Percentiles rank a stretch among this genome's conserved stretches.
Conservation (phyloP, 2,329 filamentous ascomycete genomes). For the Alternaria sp. region DNA sequence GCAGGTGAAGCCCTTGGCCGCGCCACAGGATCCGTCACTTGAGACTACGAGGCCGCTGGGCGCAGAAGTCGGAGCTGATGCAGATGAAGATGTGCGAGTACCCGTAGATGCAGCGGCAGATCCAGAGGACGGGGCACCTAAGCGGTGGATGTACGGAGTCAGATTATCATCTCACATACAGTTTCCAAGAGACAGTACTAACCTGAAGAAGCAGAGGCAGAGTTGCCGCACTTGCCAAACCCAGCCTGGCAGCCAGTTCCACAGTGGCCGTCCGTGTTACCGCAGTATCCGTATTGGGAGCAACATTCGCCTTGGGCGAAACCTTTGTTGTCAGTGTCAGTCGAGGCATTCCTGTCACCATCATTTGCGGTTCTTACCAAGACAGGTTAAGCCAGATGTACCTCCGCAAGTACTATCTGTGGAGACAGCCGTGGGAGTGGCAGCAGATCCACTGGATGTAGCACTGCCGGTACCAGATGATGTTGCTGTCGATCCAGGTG, state of each 20-base stretch:
- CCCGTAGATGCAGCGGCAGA: neutral
- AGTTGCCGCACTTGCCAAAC: slow-evolving; percentile 33
- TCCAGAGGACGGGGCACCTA: neutral
- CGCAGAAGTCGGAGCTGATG: neutral
- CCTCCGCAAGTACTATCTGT: slow-evolving; percentile 32
- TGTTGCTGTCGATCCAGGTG: slow-evolving; percentile 27
- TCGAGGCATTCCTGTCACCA: neutral
- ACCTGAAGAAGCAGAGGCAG: slow-evolving; percentile 10
- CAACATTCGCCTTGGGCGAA: slow-evolving; percentile 52
- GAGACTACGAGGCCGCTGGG: slow-evolving; percentile 17
- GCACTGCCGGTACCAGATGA: slow-evolving; percentile 12
- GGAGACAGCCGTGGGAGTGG: slow-evolving; percentile 13
- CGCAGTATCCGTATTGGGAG: slow-evolving; percentile 50
- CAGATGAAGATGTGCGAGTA: neutral
- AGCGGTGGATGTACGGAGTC: neutral
- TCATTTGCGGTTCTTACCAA: slow-evolving; percentile 7
- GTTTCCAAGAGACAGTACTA: neutral
- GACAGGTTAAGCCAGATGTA: slow-evolving; percentile 30
- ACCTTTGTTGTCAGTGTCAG: slow-evolving; percentile 11
- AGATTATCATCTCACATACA: neutral
- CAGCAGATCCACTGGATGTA: slow-evolving; percentile 14
- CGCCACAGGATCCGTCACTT: slow-evolving; percentile 24
- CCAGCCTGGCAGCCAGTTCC: slow-evolving; percentile 37
- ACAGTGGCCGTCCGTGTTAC: slow-evolving; percentile 35
- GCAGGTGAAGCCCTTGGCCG: slow-evolving; percentile 22